Conservation (phyloP, 805 yeast genomes). For the Isabelozyma heimii region DNA sequence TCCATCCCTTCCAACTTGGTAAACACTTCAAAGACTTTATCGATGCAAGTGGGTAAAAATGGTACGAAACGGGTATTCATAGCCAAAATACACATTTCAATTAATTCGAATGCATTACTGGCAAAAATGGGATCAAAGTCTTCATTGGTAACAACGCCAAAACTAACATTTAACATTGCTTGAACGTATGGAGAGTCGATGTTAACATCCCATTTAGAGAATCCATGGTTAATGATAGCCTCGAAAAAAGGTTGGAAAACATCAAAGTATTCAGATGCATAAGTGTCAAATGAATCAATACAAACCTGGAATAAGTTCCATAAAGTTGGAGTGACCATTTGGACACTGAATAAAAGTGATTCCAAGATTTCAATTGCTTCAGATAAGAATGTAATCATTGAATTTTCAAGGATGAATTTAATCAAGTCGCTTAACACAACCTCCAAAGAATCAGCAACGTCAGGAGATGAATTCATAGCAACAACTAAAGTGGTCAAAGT, state of each 20-base stretch:
- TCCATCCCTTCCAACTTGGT: conserved; percentile 30
- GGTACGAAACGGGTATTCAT: conserved; percentile 28
- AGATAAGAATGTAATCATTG: conserved; percentile 36
- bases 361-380: conserved; percentile 48
- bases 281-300: conserved; percentile 54
- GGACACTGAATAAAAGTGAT: conserved; percentile 53
- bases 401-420: conserved; percentile 34
- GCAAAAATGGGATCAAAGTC: conserved; percentile 41
- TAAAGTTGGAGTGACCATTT: conserved; percentile 45
- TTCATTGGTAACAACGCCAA: conserved; percentile 31
- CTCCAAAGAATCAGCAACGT: conserved; percentile 35
- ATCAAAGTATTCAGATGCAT: conserved; percentile 59
- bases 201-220: conserved; percentile 31
- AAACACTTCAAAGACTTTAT: conserved; percentile 37
- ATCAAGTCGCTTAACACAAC: conserved; percentile 30
- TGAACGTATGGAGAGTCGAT: conserved; percentile 40
- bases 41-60: conserved; percentile 28
- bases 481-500: conserved; percentile 42
- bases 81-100: conserved; percentile 33
- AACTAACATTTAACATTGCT: conserved; percentile 33
- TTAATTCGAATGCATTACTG: conserved; percentile 34
- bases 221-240: conserved; percentile 51
- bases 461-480: conserved; percentile 40
- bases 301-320: conserved; percentile 53
- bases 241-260: conserved; percentile 57